Percentiles rank a stretch among this genome's conserved stretches.
Evolutionary conservation across 768 basidiomycete species (phyloP).

Genomic region (Agaricus bisporus): DNA sequence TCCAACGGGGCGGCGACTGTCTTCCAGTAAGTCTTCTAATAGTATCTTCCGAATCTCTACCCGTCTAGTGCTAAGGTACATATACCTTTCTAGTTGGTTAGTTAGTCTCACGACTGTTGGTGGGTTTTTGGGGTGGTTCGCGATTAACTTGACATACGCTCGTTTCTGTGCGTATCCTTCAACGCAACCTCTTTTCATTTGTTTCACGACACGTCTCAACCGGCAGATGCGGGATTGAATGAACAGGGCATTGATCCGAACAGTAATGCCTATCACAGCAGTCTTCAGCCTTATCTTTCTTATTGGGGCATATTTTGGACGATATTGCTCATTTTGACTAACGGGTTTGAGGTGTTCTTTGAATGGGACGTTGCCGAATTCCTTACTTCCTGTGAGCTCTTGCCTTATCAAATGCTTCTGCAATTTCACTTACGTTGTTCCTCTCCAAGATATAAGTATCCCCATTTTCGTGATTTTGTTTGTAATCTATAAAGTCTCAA

Average conservation of each 20-base stretch:
- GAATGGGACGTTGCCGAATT: conserved; percentile 48
- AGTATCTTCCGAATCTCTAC: background rate
- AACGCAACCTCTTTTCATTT: background rate
- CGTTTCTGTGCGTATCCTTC: conserved; percentile 49
- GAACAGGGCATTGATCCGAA: conserved; percentile 60
- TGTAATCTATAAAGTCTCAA: conserved; percentile 36
- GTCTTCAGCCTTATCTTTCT: conserved; percentile 59
- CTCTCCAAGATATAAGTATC: conserved; percentile 36
- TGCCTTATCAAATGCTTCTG: background rate
- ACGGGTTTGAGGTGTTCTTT: conserved; percentile 58
- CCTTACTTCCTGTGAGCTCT: conserved; percentile 33
- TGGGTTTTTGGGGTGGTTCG: conserved; percentile 63
- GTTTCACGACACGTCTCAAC: background rate
- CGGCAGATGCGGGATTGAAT: conserved; percentile 51
- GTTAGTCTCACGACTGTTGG: conserved; percentile 61
- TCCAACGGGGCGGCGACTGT: conserved; percentile 49
- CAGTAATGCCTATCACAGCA: conserved; percentile 56
- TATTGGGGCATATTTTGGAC: conserved; percentile 71
- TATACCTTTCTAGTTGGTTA: conserved; percentile 45
- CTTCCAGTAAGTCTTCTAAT: conserved; percentile 36
- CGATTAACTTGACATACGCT: conserved; percentile 67
- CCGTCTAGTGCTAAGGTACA: background rate
- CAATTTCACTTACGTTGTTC: background rate
- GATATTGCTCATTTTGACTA: conserved; percentile 48
- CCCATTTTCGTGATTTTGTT: conserved; percentile 39